Evolutionary conservation across 2,329 filamentous ascomycete genomes (phyloP).

Genomic region (Hirsutella thompsonii): DNA sequence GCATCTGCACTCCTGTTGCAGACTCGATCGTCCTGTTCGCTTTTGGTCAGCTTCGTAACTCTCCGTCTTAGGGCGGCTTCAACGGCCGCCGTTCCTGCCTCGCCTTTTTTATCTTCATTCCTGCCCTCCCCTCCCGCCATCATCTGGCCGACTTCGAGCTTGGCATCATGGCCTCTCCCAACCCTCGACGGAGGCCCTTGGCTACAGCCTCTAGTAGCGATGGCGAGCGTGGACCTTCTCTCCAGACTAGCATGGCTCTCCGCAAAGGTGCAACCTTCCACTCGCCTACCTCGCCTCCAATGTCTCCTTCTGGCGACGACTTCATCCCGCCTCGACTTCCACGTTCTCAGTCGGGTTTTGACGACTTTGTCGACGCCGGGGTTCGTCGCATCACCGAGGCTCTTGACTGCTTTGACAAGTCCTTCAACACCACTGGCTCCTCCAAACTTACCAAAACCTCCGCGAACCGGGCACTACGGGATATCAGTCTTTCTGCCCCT

Average conservation of each 20-base stretch:
- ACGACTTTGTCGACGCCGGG: slow-evolving; percentile 59
- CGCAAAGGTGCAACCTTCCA: slow-evolving; percentile 60
- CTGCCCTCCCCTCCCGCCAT: slow-evolving; percentile 12
- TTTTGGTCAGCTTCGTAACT: background rate
- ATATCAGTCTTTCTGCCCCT: slow-evolving; percentile 47
- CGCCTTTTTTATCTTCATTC: background rate
- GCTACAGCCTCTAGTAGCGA: slow-evolving; percentile 20
- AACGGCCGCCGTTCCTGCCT: background rate
- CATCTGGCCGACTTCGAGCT: background rate
- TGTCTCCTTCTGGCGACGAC: slow-evolving; percentile 22
- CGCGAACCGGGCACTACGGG: slow-evolving; percentile 25
- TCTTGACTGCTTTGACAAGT: slow-evolving; percentile 52
- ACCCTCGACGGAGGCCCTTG: slow-evolving; percentile 33
- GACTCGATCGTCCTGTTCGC: background rate
- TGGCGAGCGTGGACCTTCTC: slow-evolving; percentile 18
- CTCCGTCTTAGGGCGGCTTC: background rate
- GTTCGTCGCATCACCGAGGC: slow-evolving; percentile 56
- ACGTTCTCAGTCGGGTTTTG: slow-evolving; percentile 56
- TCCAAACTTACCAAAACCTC: slow-evolving; percentile 6
- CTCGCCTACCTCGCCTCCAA: slow-evolving; percentile 32
- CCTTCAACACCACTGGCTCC: slow-evolving; percentile 24
- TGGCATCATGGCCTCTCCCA: slow-evolving; percentile 31
- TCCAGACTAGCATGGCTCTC: slow-evolving; percentile 32
- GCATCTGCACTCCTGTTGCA: background rate
- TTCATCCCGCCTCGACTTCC: slow-evolving; percentile 43